Percentiles rank a stretch among this genome's conserved stretches.
Evolutionary conservation across 2,329 filamentous ascomycete genomes (phyloP).

Genomic region (Penicillium sp.): DNA sequence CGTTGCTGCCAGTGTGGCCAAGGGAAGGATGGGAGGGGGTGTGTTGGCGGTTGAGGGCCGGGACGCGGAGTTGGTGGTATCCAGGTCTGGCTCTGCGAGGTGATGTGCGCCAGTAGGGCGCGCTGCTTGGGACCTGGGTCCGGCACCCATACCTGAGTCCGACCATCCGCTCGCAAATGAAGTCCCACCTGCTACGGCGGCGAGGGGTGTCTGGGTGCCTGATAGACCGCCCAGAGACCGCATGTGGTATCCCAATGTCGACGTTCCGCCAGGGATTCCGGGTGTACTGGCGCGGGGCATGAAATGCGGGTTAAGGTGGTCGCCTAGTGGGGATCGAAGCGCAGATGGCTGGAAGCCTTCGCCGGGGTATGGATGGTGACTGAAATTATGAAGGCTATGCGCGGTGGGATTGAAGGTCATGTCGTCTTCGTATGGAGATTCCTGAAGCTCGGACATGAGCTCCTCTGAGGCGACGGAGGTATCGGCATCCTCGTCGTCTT

Average conservation of each 20-base stretch:
- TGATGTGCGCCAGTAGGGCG: constrained; percentile 24
- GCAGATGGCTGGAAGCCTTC: constrained; percentile 33
- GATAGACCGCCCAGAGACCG: constrained; percentile 50
- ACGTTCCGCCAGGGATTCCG: constrained; percentile 50
- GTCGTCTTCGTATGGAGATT: constrained; percentile 35
- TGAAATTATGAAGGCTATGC: constrained; percentile 21
- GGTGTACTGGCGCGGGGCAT: constrained; percentile 49
- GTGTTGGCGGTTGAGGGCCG: constrained; percentile 47
- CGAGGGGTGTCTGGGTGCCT: constrained; percentile 50
- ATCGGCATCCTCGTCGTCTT: constrained; percentile 58
- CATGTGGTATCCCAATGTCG: constrained; percentile 51
- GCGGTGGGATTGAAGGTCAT: constrained; percentile 26
- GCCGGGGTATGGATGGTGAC: constrained; percentile 31
- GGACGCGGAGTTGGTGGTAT: constrained; percentile 41
- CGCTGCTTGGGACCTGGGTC: constrained; percentile 17
- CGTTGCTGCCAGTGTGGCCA: constrained; percentile 22
- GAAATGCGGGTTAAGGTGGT: constrained; percentile 43
- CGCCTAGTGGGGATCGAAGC: constrained; percentile 39
- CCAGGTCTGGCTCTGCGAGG: constrained; percentile 35
- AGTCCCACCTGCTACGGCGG: constrained; percentile 46
- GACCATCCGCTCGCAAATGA: constrained; percentile 43
- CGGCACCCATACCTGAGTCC: constrained; percentile 29
- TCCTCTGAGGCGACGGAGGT: constrained; percentile 40
- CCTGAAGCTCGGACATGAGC: constrained; percentile 28
- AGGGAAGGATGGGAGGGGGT: constrained; percentile 30